Base-by-base conservation (phyloP, 345 rosid genomes). In the Populus deltoides region DNA sequence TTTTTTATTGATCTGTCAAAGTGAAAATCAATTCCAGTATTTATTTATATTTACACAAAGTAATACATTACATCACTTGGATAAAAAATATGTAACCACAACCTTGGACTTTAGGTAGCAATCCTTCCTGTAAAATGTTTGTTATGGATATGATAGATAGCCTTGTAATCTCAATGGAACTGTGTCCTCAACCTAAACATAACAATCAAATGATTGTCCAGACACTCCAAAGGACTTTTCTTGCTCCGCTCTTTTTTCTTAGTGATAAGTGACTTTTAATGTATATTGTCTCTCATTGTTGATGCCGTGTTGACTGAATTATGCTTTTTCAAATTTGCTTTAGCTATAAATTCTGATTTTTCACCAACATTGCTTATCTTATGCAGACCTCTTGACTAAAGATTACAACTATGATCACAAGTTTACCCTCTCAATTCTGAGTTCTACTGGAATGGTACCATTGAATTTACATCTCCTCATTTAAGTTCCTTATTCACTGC, bases 361-460 rank as follows among this genome's bases (percentile, higher is more conserved):
- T 74, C 77, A 38, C 67, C 65, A 55, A 20, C 59, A 47, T 76
- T 78, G 49, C 47, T 71, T 47, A 29, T 69, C 74, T 72, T 33
- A 72, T 85, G 90, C 93, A 90, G 97, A 90, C 78, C 89, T 93
- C 41, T 75, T 93, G 79, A 85, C 80, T 82, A 92, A 92, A 85
- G 98, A 92, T 78, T 92, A 90, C 81, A 81, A 84, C 85, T 89
- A 87, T 75, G 97, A 90, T 81, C 91, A 93, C 78, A 93, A 90
- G 89, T 87, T 90, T 83, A 88, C 90, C 59, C 81, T 93, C 68
- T 85, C 90, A 24, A 80, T 90, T 83, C 82, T 83, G 69, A 87
- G 86, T 71, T 45, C 90, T 65, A 84, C 88, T 66, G 94, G 94
- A 81, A 82, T 90, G 89, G 97, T 92, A 87, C 11, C 82, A 49